Evolutionary conservation across 148 eudicot genomes (phyloP), one percentile per base, ranked within the genome.

Genomic region (Rheum nobile): DNA sequence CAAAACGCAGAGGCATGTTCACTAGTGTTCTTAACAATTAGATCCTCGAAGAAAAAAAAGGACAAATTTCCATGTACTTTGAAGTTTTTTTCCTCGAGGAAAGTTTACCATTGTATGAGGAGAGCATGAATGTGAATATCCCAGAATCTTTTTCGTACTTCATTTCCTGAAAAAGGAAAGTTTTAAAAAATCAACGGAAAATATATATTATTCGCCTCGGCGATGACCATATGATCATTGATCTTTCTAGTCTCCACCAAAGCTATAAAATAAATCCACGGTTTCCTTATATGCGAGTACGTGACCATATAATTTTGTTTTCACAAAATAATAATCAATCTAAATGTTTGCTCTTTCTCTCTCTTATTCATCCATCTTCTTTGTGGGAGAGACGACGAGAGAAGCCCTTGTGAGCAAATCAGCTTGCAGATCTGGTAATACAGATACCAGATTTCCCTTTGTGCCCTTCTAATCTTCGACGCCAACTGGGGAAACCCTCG

Each of bases 361-460:
- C 41, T 65, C 70, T 32, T 32, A 34, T 31, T 65, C 39, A 16
- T 16, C 39, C 70, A 19, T 65, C 41, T 34, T 32, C 70, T 65
- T 32, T 34, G 70, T 34, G 1, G 39, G 16, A 65, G 24, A 31
- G 70, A 65, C 70, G 70, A 65, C 70, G 39, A 65, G 21, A 6
- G 70, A 65, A 32, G 39, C 70, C 70, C 38, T 16, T 65, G 70
- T 65, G 21, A 65, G 70, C 39, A 65, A 65, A 65, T 65, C 39
- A 65, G 39, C 70, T 17, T 16, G 39, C 70, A 65, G 70, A 65
- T 65, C 70, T 65, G 70, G 21, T 32, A 31, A 17, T 17, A 31
- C 17, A 16, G 39, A 14, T 32, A 12, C 22, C 22, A 0, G 41
- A 32, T 32, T 65, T 65, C 6, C 9, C 41, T 55, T 22, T 11